These are phyloP conservation scores for Nidularia sp. DNA, from an alignment of 768 basidiomycete species.

Conservation along the genomic window DNA sequence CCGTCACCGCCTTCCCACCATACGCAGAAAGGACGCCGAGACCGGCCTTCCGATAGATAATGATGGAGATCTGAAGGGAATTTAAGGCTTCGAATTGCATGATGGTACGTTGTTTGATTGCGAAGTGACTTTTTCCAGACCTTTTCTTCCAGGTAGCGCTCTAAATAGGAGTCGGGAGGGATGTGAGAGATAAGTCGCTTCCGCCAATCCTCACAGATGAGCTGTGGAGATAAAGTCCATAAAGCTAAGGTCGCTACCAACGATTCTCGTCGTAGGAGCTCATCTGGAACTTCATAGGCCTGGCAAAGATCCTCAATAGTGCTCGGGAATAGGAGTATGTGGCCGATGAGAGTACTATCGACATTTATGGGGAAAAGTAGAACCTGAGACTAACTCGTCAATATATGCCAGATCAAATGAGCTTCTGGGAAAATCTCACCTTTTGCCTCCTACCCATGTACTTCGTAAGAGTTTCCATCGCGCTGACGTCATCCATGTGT, in stretches of 20 bases:
- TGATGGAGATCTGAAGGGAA: conserved; percentile 45
- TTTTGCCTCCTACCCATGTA: conserved; percentile 45
- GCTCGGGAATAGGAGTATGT: conserved; percentile 54
- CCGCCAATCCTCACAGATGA: no score
- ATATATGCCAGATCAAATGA: no score
- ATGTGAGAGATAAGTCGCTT: no score
- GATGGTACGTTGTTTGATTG: conserved; percentile 24
- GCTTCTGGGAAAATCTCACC: conserved; percentile 21
- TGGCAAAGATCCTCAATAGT: conserved; percentile 27
- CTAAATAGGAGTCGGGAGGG: no score
- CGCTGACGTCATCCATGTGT: conserved; percentile 27
- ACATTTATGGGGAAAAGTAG: conserved; percentile 43
- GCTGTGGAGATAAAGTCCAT: no score
- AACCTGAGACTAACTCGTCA: conserved; percentile 19
- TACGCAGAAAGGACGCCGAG: conserved; percentile 38
- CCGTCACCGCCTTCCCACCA: conserved; percentile 38
- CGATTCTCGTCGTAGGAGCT: no score
- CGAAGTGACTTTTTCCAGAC: conserved; percentile 6
- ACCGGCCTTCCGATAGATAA: conserved; percentile 28
- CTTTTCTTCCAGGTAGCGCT: no score
- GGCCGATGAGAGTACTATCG: conserved; percentile 43
- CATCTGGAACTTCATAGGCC: conserved; percentile 13
- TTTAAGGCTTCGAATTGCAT: conserved; percentile 37
- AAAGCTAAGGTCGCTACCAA: no score
- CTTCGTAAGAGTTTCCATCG: conserved; percentile 25